A percentile compares a stretch with the other conserved stretches of the same genome.
phyloP scores from a whole-genome alignment of 441 rosid genomes.

The Macaranga tanarius region DNA sequence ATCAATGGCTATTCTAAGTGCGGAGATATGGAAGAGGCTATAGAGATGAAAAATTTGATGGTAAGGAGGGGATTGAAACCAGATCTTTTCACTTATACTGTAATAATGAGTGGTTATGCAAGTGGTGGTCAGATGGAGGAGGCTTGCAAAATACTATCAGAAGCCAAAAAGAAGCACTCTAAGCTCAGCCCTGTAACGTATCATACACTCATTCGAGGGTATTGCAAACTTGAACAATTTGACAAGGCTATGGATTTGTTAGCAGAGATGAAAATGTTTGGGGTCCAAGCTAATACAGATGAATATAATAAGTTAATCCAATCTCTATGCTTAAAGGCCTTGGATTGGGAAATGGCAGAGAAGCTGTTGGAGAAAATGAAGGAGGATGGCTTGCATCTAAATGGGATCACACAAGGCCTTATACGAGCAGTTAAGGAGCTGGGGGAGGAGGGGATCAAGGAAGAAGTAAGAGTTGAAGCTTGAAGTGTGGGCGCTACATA shows the following conservation, averaged over 20 bases:
- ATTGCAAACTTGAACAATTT: conserved; percentile 72
- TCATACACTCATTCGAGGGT: conserved; percentile 79
- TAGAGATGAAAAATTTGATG: conserved; percentile 63
- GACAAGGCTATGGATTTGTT: conserved; percentile 64
- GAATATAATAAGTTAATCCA: conserved; percentile 82
- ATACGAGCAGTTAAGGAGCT: conserved; percentile 79
- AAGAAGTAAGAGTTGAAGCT: conserved; percentile 15
- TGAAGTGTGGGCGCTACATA: conserved; percentile 5
- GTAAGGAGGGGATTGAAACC: conserved; percentile 72
- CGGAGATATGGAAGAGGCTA: conserved; percentile 57
- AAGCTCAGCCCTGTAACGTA: conserved; percentile 67
- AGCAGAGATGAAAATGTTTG: conserved; percentile 64
- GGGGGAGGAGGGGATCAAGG: conserved; percentile 42
- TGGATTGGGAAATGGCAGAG: conserved; percentile 77
- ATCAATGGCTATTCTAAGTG: conserved; percentile 54
- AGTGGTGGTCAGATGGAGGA: conserved; percentile 72
- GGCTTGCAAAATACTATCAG: conserved; percentile 53
- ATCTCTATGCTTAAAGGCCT: conserved; percentile 70
- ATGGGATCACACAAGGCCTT: conserved; percentile 68
- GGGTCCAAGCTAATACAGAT: conserved; percentile 59
- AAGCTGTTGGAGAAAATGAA: conserved; percentile 63
- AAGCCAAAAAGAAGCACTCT: conserved; percentile 72
- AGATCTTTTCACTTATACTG: conserved; percentile 72
- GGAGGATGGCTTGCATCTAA: conserved; percentile 61
- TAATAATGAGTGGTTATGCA: conserved; percentile 70